Conservation (phyloP, 257 asterid genomes). For the Leonotis leonurus region DNA sequence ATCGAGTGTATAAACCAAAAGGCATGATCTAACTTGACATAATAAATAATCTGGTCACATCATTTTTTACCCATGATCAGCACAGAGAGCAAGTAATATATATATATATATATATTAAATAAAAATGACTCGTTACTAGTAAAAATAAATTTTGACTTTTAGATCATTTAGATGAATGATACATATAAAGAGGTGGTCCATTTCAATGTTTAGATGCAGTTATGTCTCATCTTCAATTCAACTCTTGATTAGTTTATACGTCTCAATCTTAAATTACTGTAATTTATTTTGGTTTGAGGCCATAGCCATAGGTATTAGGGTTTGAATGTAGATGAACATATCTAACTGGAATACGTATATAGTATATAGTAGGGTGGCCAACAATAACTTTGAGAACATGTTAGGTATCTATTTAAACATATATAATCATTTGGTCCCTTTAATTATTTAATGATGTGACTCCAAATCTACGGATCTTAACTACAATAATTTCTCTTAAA, state of each 20-base stretch:
- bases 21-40: too few species aligned
- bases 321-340: background rate
- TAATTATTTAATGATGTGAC: background rate
- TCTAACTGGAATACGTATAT: too few species aligned
- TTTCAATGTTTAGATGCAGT: background rate
- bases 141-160: too few species aligned
- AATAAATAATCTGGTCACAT: too few species aligned
- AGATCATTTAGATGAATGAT: too few species aligned
- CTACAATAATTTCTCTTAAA: too few species aligned
- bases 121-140: too few species aligned
- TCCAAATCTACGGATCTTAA: background rate
- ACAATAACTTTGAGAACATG: background rate
- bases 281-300: background rate
- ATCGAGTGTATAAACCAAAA: too few species aligned
- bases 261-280: background rate
- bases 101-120: too few species aligned
- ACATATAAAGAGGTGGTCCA: too few species aligned
- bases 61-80: too few species aligned
- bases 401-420: background rate
- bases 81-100: too few species aligned
- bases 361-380: background rate
- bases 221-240: slow-evolving; percentile 5
- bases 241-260: background rate
- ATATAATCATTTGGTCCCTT: background rate
- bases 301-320: background rate